Conservation (phyloP, 73 alveolate species). For the Tetrahymena borealis region DNA sequence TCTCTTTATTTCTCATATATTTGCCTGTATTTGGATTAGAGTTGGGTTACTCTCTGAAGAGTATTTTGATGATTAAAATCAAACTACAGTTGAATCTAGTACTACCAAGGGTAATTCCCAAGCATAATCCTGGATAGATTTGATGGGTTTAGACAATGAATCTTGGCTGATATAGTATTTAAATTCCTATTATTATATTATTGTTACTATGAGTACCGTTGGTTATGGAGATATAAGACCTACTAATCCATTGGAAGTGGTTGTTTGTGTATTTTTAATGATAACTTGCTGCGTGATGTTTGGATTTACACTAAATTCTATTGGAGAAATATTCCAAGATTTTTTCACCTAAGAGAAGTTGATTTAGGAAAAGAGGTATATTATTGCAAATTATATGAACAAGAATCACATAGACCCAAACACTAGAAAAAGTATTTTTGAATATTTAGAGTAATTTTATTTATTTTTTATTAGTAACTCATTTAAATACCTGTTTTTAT, state of each 20-base stretch:
- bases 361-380: neutral
- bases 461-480: neutral
- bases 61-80: neutral
- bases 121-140: neutral
- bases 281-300: neutral
- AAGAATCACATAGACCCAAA: neutral
- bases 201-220: constrained; percentile 28
- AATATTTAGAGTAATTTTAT: neutral
- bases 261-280: neutral
- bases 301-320: neutral
- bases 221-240: constrained; percentile 42
- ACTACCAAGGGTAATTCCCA: neutral
- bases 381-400: neutral
- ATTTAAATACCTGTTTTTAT: too few relatives aligned
- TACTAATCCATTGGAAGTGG: neutral
- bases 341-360: neutral
- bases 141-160: neutral
- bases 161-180: neutral
- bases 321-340: neutral
- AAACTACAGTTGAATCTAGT: neutral
- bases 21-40: constrained; percentile 24
- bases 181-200: constrained; percentile 19
- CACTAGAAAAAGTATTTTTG: neutral
- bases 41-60: neutral
- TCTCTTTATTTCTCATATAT: constrained; percentile 29